A percentile compares a stretch with the other conserved stretches of the same genome.
phyloP scores from a whole-genome alignment of 495 filamentous ascomycete species.

The Tuber microsphaerosporum region DNA sequence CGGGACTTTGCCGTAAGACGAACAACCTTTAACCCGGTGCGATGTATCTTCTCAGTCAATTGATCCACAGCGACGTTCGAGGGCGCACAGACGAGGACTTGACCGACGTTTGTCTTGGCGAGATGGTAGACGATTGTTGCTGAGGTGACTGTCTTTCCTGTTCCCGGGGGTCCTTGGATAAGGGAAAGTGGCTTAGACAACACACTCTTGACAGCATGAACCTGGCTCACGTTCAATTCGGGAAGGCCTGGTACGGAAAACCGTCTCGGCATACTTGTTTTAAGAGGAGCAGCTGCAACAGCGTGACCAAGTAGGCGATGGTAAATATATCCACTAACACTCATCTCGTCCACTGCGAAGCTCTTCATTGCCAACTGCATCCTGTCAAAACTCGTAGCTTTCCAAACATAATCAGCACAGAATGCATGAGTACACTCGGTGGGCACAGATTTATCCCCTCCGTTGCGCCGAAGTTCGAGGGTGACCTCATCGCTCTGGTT shows the following conservation, averaged over 20 bases:
- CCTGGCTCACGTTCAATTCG: slow-evolving; percentile 91
- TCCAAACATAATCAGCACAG: slow-evolving; percentile 98
- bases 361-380: slow-evolving; percentile 99
- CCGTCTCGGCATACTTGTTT: slow-evolving; percentile 91
- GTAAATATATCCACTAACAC: slow-evolving; percentile 97
- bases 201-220: slow-evolving; percentile 93
- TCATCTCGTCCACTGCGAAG: slow-evolving; percentile 96
- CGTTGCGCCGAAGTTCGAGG: slow-evolving; percentile 83
- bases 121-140: slow-evolving; percentile 98
- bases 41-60: slow-evolving; percentile 93
- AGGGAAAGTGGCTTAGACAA: slow-evolving; percentile 86
- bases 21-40: slow-evolving; percentile 91
- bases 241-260: slow-evolving; percentile 93
- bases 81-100: slow-evolving; percentile 91
- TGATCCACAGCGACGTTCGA: slow-evolving; percentile 99
- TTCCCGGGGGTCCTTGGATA: slow-evolving; percentile 95
- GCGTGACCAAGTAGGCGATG: slow-evolving; percentile 95
- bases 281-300: slow-evolving; percentile 91
- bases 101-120: slow-evolving; percentile 87
- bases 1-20: slow-evolving; percentile 96
- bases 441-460: slow-evolving; percentile 86
- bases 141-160: slow-evolving; percentile 98
- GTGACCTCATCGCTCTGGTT: slow-evolving; percentile 98
- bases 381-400: slow-evolving; percentile 96
- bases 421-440: slow-evolving; percentile 98